phyloP scores from a whole-genome alignment of 2,329 filamentous ascomycete species.

The Teratosphaeria epicoccoides region DNA sequence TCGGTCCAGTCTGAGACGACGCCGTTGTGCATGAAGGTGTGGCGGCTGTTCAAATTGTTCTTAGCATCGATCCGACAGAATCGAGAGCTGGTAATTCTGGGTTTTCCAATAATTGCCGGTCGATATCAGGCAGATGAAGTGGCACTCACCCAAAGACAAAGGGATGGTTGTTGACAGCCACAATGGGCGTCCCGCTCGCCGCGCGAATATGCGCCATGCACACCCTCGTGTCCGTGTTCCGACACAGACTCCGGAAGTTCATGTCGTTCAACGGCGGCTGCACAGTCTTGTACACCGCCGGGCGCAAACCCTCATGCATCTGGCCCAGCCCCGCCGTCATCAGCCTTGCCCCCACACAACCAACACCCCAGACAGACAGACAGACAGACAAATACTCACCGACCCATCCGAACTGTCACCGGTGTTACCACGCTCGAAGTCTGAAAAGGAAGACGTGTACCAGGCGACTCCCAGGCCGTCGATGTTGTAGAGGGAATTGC shows the following conservation, averaged over 20 bases:
- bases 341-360: too few species aligned
- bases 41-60: constrained; percentile 22
- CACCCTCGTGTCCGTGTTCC: constrained; percentile 41
- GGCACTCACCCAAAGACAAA: constrained; percentile 38
- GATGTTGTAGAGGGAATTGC: constrained; percentile 45
- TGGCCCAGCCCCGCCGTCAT: too few species aligned
- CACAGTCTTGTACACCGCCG: constrained; percentile 40
- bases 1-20: constrained; percentile 37
- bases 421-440: constrained; percentile 27
- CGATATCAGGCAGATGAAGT: too few species aligned
- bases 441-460: constrained; percentile 39
- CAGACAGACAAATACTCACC: background rate
- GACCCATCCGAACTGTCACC: constrained; percentile 18
- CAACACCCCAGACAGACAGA: too few species aligned
- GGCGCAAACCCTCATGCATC: constrained; percentile 16
- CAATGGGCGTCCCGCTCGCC: constrained; percentile 38
- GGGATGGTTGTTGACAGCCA: constrained; percentile 44
- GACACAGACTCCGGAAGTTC: constrained; percentile 43
- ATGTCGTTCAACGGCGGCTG: constrained; percentile 43
- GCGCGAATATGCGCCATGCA: constrained; percentile 46
- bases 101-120: too few species aligned
- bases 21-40: constrained; percentile 48
- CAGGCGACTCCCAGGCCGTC: constrained; percentile 47
- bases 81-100: too few species aligned
- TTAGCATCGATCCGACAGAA: too few species aligned